Evolutionary conservation across 1,284 basidiomycete genomes (phyloP).

Genomic region (Salmacisia buchloeana): DNA sequence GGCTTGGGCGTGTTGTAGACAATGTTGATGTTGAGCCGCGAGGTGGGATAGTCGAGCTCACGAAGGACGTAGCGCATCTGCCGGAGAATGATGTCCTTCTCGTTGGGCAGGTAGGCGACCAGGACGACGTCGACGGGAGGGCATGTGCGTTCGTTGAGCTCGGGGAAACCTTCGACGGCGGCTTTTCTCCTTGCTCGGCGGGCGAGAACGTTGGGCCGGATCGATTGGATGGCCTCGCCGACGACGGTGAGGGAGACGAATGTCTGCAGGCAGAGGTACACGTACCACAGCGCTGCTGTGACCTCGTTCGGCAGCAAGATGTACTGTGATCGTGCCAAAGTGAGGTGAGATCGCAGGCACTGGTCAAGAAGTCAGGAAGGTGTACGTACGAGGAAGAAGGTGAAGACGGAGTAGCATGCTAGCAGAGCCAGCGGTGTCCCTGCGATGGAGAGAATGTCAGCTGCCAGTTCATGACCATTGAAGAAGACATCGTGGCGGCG

Average conservation of each 20-base stretch:
- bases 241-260: slow-evolving; percentile 8
- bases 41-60: slow-evolving; percentile 9
- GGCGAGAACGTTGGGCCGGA: slow-evolving; percentile 10
- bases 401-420: slow-evolving; percentile 5
- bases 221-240: slow-evolving; percentile 9
- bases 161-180: background rate
- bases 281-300: slow-evolving; percentile 5
- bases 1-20: slow-evolving; percentile 15
- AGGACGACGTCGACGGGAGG: slow-evolving; percentile 10
- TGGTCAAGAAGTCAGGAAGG: background rate
- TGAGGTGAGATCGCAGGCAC: background rate
- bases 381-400: slow-evolving; percentile 7
- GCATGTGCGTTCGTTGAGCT: background rate
- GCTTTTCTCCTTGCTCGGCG: slow-evolving; percentile 5
- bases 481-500: background rate
- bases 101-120: slow-evolving; percentile 13
- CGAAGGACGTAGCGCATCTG: slow-evolving; percentile 9
- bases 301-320: background rate
- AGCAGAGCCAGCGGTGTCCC: slow-evolving; percentile 3
- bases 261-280: slow-evolving; percentile 8
- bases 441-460: background rate
- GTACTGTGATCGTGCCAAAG: background rate
- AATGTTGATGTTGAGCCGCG: slow-evolving; percentile 10
- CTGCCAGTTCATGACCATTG: background rate
- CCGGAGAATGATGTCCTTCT: slow-evolving; percentile 12